A percentile compares a stretch with the other conserved stretches of the same genome.
Evolutionary conservation across 495 filamentous ascomycete genomes (phyloP).

Genomic region (Aspergillus indologenus): DNA sequence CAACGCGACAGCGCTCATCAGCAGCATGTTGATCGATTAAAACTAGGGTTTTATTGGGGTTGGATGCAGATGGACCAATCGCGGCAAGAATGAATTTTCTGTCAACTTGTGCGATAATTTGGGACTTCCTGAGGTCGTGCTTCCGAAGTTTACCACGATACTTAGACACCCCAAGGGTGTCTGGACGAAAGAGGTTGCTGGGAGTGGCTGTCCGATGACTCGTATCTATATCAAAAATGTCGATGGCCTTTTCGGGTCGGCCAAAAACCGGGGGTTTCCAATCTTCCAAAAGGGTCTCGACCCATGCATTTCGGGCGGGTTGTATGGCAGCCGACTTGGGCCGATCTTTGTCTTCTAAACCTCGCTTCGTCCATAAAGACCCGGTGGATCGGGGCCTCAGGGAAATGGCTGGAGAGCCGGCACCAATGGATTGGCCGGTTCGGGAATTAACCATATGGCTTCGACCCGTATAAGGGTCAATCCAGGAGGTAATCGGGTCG

Average conservation of each 20-base stretch:
- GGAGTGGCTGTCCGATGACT: not conserved
- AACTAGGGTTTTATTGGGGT: slow-evolving; percentile 48
- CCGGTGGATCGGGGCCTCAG: slow-evolving; percentile 24
- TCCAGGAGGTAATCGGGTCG: slow-evolving; percentile 57
- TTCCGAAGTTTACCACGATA: slow-evolving; percentile 63
- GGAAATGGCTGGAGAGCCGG: slow-evolving; percentile 6
- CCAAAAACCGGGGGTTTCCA: slow-evolving; percentile 67
- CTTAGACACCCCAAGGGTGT: slow-evolving; percentile 24
- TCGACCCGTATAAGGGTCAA: slow-evolving; percentile 62
- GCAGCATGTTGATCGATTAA: slow-evolving; percentile 95
- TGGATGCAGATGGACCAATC: slow-evolving; percentile 26
- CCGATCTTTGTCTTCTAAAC: slow-evolving; percentile 7
- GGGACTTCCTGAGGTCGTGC: slow-evolving; percentile 55
- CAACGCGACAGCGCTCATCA: slow-evolving; percentile 81
- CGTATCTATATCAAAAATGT: slow-evolving; percentile 6
- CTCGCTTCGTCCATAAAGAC: slow-evolving; percentile 8
- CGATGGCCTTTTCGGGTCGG: slow-evolving; percentile 49
- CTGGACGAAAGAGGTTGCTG: slow-evolving; percentile 12
- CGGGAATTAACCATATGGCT: slow-evolving; percentile 55
- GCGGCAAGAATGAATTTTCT: slow-evolving; percentile 82
- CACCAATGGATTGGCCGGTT: slow-evolving; percentile 54
- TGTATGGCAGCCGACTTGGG: slow-evolving; percentile 17
- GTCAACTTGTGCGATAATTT: slow-evolving; percentile 80
- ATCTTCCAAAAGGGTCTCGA: slow-evolving; percentile 33
- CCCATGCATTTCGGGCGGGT: slow-evolving; percentile 28